These are phyloP conservation scores for Miscanthus lutarioriparius DNA, from an alignment of 176 grass and related monocot species.

Conservation along the genomic window DNA sequence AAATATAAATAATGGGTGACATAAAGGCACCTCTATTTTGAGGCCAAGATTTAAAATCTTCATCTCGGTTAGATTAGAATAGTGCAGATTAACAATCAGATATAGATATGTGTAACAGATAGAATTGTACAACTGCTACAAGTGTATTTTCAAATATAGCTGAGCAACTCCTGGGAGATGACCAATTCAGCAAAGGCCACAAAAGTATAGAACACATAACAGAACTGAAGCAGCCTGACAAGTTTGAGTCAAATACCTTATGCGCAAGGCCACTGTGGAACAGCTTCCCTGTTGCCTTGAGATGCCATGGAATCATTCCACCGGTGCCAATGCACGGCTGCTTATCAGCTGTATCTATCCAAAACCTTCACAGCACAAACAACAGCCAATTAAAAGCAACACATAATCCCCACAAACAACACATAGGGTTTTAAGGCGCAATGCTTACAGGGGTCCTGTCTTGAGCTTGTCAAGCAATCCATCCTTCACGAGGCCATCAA, in stretches of 20 bases:
- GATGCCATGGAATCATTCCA: conserved; percentile 86
- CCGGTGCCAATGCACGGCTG: conserved; percentile 91
- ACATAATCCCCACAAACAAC: not conserved
- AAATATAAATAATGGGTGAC: not conserved
- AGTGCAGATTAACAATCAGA: not conserved
- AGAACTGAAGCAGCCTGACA: not conserved
- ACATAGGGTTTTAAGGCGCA: not conserved
- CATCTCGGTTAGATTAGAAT: not conserved
- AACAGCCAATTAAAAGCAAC: conserved; percentile 16
- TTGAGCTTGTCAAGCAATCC: conserved; percentile 78
- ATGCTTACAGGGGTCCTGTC: conserved; percentile 78
- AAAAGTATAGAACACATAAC: not conserved
- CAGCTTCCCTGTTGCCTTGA: conserved; percentile 84
- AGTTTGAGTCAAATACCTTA: conserved; percentile 62
- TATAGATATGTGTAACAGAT: not conserved
- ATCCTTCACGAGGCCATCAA: conserved; percentile 83
- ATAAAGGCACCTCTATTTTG: not conserved
- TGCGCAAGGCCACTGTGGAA: conserved; percentile 97
- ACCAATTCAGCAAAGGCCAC: not conserved
- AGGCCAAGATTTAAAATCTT: not conserved
- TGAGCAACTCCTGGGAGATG: not conserved
- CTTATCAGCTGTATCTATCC: conserved; percentile 96
- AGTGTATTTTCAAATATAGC: not conserved
- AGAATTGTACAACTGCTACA: not conserved
- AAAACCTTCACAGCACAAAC: conserved; percentile 57